Percentiles rank a stretch among this genome's conserved stretches.
Evolutionary conservation across 2,329 filamentous ascomycete species (phyloP).

Genomic region (Fusarium gaditjirri): DNA sequence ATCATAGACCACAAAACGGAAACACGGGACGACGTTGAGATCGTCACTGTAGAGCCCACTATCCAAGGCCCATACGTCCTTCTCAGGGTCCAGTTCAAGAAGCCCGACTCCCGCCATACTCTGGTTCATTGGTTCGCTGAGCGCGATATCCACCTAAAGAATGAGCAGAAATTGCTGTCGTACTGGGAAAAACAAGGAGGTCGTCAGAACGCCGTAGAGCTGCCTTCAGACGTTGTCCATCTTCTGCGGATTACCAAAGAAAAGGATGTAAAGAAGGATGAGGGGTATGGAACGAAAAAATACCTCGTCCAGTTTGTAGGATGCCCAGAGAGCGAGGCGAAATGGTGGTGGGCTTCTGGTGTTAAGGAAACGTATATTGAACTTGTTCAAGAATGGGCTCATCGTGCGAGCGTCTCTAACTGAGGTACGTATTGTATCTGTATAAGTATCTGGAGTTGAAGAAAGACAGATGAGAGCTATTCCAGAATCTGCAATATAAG

Average conservation of each 20-base stretch:
- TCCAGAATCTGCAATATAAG: neutral
- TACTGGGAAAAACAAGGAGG: neutral
- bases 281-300: neutral
- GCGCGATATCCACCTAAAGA: neutral
- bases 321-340: fast-evolving
- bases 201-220: fast-evolving
- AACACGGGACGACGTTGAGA: neutral
- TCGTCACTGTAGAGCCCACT: fast-evolving
- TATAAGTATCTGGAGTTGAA: fast-evolving
- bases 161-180: neutral
- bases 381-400: neutral
- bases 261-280: fast-evolving
- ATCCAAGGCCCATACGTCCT: neutral
- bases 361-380: neutral
- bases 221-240: neutral
- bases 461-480: fast-evolving
- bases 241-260: neutral
- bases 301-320: neutral
- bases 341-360: neutral
- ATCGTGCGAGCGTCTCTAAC: fast-evolving
- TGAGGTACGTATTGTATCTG: fast-evolving
- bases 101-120: neutral
- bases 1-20: neutral
- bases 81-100: neutral
- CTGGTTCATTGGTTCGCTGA: neutral